A percentile compares a stretch with the other conserved stretches of the same genome.
Conservation (phyloP, 148 eudicot species). For the Cornus controversa region DNA sequence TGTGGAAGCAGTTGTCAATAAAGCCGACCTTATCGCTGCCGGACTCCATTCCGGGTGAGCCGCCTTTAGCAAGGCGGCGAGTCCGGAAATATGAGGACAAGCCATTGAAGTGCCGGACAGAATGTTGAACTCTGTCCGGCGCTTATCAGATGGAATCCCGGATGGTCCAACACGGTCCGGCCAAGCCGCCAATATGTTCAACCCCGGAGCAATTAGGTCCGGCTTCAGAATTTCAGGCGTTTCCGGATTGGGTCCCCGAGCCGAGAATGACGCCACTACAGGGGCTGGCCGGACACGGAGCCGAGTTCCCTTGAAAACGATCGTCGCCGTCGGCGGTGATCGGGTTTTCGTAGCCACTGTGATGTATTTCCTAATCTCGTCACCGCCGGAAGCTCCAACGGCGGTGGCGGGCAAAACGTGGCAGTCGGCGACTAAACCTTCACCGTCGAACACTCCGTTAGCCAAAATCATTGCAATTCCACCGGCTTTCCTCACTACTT, state of each 20-base stretch:
- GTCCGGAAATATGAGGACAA: slow-evolving; percentile 90
- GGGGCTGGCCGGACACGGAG: slow-evolving; percentile 80
- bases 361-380: slow-evolving; percentile 64
- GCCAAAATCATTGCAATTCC: slow-evolving; percentile 89
- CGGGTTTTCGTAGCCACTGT: slow-evolving; percentile 24
- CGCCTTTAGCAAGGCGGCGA: slow-evolving; percentile 77
- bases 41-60: slow-evolving; percentile 96
- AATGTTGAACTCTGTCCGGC: slow-evolving; percentile 78
- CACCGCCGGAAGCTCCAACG: slow-evolving; percentile 67
- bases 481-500: slow-evolving; percentile 75
- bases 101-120: slow-evolving; percentile 96
- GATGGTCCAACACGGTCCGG: slow-evolving; percentile 75
- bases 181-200: slow-evolving; percentile 90
- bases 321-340: slow-evolving; percentile 51
- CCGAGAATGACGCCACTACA: slow-evolving; percentile 84
- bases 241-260: slow-evolving; percentile 88
- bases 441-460: slow-evolving; percentile 89
- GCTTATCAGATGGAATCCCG: slow-evolving; percentile 52
- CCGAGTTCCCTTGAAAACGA: slow-evolving; percentile 66
- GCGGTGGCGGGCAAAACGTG: slow-evolving; percentile 83
- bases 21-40: slow-evolving; percentile 75
- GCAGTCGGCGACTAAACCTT: slow-evolving; percentile 95
- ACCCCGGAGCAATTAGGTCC: slow-evolving; percentile 83
- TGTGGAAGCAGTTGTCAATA: slow-evolving; percentile 84
- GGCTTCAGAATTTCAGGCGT: slow-evolving; percentile 86